Percentiles rank a stretch among this genome's conserved stretches.
phyloP scores from a whole-genome alignment of 2,329 filamentous ascomycete species.

The Parafenestella ontariensis region DNA sequence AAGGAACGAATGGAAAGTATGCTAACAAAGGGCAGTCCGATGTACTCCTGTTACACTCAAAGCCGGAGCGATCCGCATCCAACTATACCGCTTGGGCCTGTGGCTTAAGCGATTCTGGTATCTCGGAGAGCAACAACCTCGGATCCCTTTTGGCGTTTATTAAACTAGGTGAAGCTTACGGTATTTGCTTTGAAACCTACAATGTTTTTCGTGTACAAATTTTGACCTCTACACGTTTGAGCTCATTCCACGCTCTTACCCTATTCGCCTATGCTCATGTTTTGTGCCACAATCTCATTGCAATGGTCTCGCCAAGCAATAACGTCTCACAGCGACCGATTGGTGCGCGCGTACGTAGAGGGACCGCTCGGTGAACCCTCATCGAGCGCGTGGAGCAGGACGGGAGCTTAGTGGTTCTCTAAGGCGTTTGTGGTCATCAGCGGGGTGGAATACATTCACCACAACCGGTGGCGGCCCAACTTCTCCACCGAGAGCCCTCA shows the following conservation, averaged over 20 bases:
- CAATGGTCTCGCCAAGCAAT: neutral
- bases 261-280: neutral
- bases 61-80: conserved; percentile 26
- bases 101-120: conserved; percentile 1
- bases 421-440: neutral
- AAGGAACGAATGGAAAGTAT: neutral
- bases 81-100: conserved; percentile 29
- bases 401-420: neutral
- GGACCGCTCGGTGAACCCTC: neutral
- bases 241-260: neutral
- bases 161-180: neutral
- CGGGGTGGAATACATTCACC: neutral
- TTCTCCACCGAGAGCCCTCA: neutral
- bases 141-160: neutral
- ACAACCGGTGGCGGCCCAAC: neutral
- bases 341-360: neutral
- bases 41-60: conserved; percentile 42
- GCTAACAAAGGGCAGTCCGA: conserved; percentile 26
- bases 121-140: too few species aligned
- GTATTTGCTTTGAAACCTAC: neutral
- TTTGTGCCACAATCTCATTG: neutral
- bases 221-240: too few species aligned
- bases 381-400: neutral
- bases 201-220: neutral
- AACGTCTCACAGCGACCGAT: too few species aligned